Conservation (phyloP, 257 asterid genomes). For the Leonotis leonurus region DNA sequence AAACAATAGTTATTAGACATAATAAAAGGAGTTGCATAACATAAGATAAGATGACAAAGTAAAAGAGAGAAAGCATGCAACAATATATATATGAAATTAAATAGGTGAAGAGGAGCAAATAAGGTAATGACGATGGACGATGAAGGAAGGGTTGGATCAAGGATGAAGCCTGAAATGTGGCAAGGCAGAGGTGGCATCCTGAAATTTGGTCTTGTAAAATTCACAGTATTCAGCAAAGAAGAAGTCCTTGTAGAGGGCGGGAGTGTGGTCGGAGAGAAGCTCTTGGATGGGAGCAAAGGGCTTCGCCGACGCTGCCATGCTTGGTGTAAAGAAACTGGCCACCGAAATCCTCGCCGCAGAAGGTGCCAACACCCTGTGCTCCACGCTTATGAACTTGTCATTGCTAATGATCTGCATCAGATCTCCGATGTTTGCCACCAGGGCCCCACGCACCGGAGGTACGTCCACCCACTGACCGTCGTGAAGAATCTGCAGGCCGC, state of each 20-base stretch:
- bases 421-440: conserved; percentile 30
- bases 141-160: too few species aligned
- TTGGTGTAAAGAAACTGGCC: conserved; percentile 30
- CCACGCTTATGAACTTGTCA: conserved; percentile 33
- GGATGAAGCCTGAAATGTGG: too few species aligned
- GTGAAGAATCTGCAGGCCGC: conserved; percentile 35
- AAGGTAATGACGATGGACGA: too few species aligned
- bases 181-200: too few species aligned
- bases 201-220: conserved; percentile 22
- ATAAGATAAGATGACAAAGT: too few species aligned
- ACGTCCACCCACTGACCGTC: conserved; percentile 27
- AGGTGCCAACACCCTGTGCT: conserved; percentile 36
- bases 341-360: conserved; percentile 29
- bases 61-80: too few species aligned
- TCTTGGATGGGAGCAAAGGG: conserved; percentile 32
- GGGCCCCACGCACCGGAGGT: conserved; percentile 25
- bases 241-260: conserved; percentile 24
- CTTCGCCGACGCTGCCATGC: conserved; percentile 14
- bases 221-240: conserved; percentile 15
- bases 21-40: too few species aligned
- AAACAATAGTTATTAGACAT: too few species aligned
- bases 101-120: too few species aligned
- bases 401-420: conserved; percentile 38
- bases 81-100: too few species aligned
- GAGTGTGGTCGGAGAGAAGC: conserved; percentile 18